A percentile compares a stretch with the other conserved stretches of the same genome.
These are phyloP conservation scores for Rhizophagus clarus DNA, from an alignment of 192 early-diverging fungal species.

Conservation along the genomic window DNA sequence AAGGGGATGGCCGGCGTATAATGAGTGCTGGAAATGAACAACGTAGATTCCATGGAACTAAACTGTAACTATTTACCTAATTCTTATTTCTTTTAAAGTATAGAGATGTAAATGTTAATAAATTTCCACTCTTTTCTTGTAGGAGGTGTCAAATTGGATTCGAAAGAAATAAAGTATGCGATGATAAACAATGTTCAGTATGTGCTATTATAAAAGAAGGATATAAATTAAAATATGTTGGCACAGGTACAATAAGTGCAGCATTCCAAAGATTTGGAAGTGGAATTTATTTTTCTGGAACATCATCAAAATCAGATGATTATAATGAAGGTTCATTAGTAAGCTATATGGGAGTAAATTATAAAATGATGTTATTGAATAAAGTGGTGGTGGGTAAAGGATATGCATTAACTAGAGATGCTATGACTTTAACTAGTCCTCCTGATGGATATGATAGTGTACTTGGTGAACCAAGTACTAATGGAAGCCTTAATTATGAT, in stretches of 20 bases:
- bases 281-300: slow-evolving; percentile 37
- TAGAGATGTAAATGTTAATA: background rate
- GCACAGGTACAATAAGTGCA: slow-evolving; percentile 21
- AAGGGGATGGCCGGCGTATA: slow-evolving; percentile 12
- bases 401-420: slow-evolving; percentile 20
- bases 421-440: slow-evolving; percentile 14
- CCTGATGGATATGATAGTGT: slow-evolving; percentile 29
- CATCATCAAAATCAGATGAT: slow-evolving; percentile 39
- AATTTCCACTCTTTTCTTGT: background rate
- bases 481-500: slow-evolving; percentile 35
- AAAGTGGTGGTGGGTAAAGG: slow-evolving; percentile 33
- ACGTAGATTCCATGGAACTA: slow-evolving; percentile 36
- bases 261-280: slow-evolving; percentile 31
- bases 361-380: slow-evolving; percentile 35
- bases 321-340: slow-evolving; percentile 26
- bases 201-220: slow-evolving; percentile 31
- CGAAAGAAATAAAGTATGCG: background rate
- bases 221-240: slow-evolving; percentile 25
- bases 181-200: slow-evolving; percentile 24
- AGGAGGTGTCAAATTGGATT: slow-evolving; percentile 21
- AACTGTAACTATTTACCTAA: slow-evolving; percentile 12
- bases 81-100: background rate
- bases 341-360: slow-evolving; percentile 19
- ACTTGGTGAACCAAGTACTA: slow-evolving; percentile 31
- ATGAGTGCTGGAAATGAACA: slow-evolving; percentile 37